phyloP scores from a whole-genome alignment of 2,329 filamentous ascomycete genomes.

The Clarireedia sp. region DNA sequence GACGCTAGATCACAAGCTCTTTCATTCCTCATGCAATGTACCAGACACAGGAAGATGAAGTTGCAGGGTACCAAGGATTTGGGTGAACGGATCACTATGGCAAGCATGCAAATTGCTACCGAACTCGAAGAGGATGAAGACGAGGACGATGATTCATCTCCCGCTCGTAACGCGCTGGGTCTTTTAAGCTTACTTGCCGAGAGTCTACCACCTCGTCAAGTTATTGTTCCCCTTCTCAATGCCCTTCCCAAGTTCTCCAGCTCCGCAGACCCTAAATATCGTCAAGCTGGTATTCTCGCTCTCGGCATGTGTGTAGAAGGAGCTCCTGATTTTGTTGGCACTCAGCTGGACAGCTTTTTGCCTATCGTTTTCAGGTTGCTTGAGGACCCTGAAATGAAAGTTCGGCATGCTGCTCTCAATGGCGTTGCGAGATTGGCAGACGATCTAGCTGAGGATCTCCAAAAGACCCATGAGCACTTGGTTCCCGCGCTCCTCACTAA shows the following conservation, averaged over 20 bases:
- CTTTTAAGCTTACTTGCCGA: constrained; percentile 84
- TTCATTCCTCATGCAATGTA: constrained; percentile 86
- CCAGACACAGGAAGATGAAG: constrained; percentile 90
- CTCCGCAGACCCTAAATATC: constrained; percentile 65
- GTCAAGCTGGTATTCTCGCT: constrained; percentile 84
- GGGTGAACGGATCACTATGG: constrained; percentile 78
- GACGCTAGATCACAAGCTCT: constrained; percentile 85
- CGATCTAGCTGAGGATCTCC: constrained; percentile 85
- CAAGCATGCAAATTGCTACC: constrained; percentile 80
- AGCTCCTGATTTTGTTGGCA: constrained; percentile 93
- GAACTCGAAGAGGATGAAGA: constrained; percentile 74
- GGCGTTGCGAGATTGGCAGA: constrained; percentile 86
- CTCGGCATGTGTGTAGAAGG: constrained; percentile 94
- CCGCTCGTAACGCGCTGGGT: constrained; percentile 74
- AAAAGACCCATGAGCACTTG: constrained; percentile 74
- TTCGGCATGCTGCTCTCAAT: constrained; percentile 80
- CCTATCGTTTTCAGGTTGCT: constrained; percentile 78
- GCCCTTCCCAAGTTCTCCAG: constrained; percentile 76
- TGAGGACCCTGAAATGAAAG: constrained; percentile 72
- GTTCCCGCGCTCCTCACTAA: constrained; percentile 83
- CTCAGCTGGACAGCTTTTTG: constrained; percentile 79
- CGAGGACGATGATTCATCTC: constrained; percentile 71
- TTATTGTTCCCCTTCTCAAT: constrained; percentile 85
- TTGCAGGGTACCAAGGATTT: constrained; percentile 80
- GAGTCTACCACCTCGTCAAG: constrained; percentile 85